Base-by-base conservation (phyloP, 257 asterid genomes). In the Cordia subcordata region DNA sequence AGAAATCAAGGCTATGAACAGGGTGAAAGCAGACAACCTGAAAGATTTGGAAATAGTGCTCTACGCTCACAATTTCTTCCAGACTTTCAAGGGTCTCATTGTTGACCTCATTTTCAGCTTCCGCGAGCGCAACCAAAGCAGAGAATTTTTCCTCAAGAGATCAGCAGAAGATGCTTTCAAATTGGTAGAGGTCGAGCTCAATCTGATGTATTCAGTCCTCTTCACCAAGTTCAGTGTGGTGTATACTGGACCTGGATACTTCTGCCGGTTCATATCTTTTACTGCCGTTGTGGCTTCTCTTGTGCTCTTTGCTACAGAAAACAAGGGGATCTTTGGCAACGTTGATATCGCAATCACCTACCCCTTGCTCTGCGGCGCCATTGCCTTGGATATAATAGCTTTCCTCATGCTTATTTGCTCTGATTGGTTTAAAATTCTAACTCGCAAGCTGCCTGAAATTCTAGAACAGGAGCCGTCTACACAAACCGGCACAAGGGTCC, bases 61-160 rank as follows among this genome's bases (percentile, higher is more conserved):
- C 27, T 64, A 69, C 14, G 76, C 76, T 10, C 52, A 57, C 54
- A 27, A 10, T 1, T 75, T 65, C 68, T 75, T 69, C 27, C 10
- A 23, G 18, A 66, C 77, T 22, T 75, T 71, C 77, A 67, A 52
- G 35, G 51, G 53, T 67, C 72, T 75, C 5, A 71, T 75, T 18
- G 75, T 76, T 3, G 81, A 71, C 58, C 61, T 75, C 55, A 71
- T 75, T 15, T 76, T 71, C 32, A 75, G 77, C 66, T 71, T 75
- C 75, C 77, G 68, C 22, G 75, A 75, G 42, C 44, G 44, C 5
- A 61, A 71, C 19, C 62, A 5, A 11, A 75, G 77, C 40, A 27
- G 44, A 8, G 45, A 63, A 13, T 58, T 14, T 62, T 75, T 75
- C 53, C 35, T 32, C 3, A 2, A 8, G 1, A 12, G 22, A 23